Conservation (phyloP, 352 stramenopile species). For the Blastocystis sp. region DNA sequence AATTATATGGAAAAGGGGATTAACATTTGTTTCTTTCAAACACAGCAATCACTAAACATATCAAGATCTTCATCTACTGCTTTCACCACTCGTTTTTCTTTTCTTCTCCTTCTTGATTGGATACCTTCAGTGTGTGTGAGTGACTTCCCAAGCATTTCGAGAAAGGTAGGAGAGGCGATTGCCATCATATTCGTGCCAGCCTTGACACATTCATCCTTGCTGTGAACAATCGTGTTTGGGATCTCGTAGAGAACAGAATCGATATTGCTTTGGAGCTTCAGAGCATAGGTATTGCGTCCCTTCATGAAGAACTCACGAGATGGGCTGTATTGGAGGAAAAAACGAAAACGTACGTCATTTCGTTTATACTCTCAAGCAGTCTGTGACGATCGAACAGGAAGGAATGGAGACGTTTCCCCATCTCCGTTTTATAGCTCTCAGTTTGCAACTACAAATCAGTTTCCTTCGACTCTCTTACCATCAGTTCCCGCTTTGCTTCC, state of each 20-base stretch:
- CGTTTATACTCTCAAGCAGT: not conserved
- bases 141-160: not conserved
- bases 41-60: slow-evolving; percentile 26
- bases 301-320: slow-evolving; percentile 7
- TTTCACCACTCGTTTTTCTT: not conserved
- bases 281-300: not conserved
- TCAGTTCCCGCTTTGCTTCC: not conserved
- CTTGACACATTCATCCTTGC: not conserved
- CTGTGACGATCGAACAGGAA: not conserved
- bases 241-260: not conserved
- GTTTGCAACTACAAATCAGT: not conserved
- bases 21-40: not conserved
- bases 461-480: not conserved
- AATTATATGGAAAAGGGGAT: not conserved
- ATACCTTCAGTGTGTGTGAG: not conserved
- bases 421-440: not conserved
- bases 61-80: slow-evolving; percentile 31
- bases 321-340: not conserved
- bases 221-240: slow-evolving; percentile 1
- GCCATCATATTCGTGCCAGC: not conserved
- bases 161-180: not conserved
- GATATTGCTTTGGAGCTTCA: not conserved
- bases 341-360: not conserved
- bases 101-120: not conserved
- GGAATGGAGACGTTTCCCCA: not conserved